Evolutionary conservation across 2,329 filamentous ascomycete species (phyloP).

Genomic region (Phaeosphaeriaceae sp.): DNA sequence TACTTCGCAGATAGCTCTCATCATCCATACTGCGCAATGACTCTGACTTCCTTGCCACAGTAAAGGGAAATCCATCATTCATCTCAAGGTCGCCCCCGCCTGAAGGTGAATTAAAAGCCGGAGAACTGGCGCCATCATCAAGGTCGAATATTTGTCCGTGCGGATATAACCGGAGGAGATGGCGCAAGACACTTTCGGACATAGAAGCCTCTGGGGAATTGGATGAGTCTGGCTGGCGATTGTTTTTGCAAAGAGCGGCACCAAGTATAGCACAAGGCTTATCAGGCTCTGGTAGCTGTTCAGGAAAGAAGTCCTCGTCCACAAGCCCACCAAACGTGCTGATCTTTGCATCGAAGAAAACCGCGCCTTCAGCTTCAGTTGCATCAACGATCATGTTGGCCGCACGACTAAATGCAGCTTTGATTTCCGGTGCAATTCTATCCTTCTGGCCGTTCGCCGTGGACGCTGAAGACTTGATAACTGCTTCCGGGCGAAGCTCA

Average conservation of each 20-base stretch:
- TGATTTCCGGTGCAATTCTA: slow-evolving; percentile 39
- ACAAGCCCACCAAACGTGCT: slow-evolving; percentile 47
- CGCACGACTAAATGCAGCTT: slow-evolving; percentile 43
- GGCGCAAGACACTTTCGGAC: slow-evolving; percentile 40
- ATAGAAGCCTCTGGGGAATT: slow-evolving; percentile 29
- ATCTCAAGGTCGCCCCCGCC: slow-evolving; percentile 21
- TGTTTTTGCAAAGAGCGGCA: slow-evolving; percentile 29
- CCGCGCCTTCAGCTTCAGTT: slow-evolving; percentile 45
- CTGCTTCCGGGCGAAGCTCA: slow-evolving; percentile 23
- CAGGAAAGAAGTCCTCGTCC: slow-evolving; percentile 43
- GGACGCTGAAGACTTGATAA: slow-evolving; percentile 29
- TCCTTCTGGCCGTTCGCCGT: slow-evolving; percentile 28
- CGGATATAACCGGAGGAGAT: slow-evolving; percentile 42
- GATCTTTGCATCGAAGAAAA: slow-evolving; percentile 49
- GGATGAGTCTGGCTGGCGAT: slow-evolving; percentile 11
- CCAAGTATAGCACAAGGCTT: slow-evolving; percentile 43
- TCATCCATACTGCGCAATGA: slow-evolving; percentile 41
- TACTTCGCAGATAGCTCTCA: slow-evolving; percentile 38
- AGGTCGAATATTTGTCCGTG: slow-evolving; percentile 50
- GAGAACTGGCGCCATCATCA: slow-evolving; percentile 30
- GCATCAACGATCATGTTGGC: slow-evolving; percentile 49
- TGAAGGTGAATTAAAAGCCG: slow-evolving; percentile 25
- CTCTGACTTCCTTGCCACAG: slow-evolving; percentile 34
- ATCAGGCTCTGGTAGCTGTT: slow-evolving; percentile 38
- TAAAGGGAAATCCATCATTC: slow-evolving; percentile 30